These are phyloP conservation scores for Boletus albobrunnescens DNA, from an alignment of 1,284 basidiomycete genomes.

Conservation along the genomic window DNA sequence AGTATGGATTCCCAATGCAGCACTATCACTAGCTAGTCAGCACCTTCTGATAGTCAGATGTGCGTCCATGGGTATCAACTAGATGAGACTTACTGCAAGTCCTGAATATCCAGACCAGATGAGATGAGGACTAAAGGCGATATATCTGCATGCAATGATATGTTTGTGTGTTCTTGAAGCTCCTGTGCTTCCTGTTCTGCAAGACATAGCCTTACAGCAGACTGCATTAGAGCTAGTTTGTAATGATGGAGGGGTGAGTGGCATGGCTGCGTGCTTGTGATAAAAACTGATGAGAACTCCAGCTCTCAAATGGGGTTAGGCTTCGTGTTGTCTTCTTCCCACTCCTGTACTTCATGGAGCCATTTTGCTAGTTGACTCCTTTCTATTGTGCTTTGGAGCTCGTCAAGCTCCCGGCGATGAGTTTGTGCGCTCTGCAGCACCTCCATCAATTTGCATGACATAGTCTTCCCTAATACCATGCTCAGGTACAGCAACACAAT, in stretches of 20 bases:
- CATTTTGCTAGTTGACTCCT: neutral
- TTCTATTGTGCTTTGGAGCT: neutral
- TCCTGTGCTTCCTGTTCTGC: neutral
- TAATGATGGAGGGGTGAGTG: no score
- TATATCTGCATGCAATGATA: neutral
- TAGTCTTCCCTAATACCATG: neutral
- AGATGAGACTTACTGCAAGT: constrained; percentile 1
- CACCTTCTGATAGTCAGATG: neutral
- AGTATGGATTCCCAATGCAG: neutral
- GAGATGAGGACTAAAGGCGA: constrained; percentile 6
- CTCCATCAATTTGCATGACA: neutral
- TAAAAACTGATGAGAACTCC: neutral
- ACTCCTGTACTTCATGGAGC: neutral
- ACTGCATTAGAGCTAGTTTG: no score
- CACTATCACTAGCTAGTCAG: neutral
- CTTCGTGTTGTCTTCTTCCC: constrained; percentile 3
- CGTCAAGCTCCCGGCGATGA: neutral
- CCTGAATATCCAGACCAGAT: constrained; percentile 1
- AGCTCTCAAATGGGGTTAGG: constrained; percentile 8
- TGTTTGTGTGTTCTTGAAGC: neutral
- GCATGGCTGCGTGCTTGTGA: no score
- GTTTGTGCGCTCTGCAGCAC: neutral
- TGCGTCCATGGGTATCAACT: neutral
- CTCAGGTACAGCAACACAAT: no score
- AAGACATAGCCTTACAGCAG: constrained; percentile 1